phyloP scores from a whole-genome alignment of 495 filamentous ascomycete genomes.

The Friedmanniomyces simplex region DNA sequence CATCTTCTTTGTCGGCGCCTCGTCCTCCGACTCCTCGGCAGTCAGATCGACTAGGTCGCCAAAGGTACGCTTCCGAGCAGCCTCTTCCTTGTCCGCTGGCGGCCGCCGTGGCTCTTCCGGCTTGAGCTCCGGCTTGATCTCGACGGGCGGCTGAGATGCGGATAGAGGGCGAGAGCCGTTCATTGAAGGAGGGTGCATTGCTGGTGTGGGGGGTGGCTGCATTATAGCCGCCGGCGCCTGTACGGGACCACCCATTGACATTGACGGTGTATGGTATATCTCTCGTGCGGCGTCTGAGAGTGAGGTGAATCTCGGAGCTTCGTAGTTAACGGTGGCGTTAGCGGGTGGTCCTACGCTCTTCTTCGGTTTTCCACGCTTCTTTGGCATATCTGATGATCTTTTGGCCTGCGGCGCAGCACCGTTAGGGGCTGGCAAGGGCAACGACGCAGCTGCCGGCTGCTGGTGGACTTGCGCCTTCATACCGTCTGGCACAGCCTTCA shows the following conservation, averaged over 20 bases:
- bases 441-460: background rate
- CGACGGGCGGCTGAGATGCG: background rate
- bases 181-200: background rate
- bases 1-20: constrained; percentile 24
- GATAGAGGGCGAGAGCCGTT: background rate
- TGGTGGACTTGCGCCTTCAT: background rate
- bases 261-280: background rate
- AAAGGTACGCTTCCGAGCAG: constrained; percentile 39
- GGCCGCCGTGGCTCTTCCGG: constrained; percentile 15
- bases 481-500: constrained; percentile 36
- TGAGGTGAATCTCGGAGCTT: constrained; percentile 3
- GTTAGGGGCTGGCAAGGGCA: background rate
- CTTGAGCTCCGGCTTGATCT: constrained; percentile 12
- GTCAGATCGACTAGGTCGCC: constrained; percentile 42
- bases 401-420: background rate
- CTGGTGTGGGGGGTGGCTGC: background rate
- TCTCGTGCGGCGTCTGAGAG: constrained; percentile 11
- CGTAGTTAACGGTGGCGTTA: constrained; percentile 2
- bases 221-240: background rate
- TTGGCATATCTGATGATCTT: background rate
- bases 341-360: background rate
- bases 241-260: constrained; percentile 1
- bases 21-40: constrained; percentile 30
- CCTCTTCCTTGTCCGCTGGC: constrained; percentile 32
- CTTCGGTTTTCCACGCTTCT: background rate